Base-by-base conservation (phyloP, 495 filamentous ascomycete genomes). In the Apiosordaria backusii region DNA sequence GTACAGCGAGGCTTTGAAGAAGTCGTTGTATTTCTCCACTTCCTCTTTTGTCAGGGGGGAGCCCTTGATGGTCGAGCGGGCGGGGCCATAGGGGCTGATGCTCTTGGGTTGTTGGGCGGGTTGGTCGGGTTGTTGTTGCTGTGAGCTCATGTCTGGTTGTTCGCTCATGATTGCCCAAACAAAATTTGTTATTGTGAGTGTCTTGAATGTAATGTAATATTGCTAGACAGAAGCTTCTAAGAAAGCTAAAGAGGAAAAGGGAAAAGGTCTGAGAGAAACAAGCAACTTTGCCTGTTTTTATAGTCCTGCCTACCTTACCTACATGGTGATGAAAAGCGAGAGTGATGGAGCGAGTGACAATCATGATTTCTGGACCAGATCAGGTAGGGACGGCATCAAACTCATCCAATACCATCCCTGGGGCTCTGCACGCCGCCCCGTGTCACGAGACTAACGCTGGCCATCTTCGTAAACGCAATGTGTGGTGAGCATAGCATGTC, bases 1-100 rank as follows among this genome's bases (percentile, higher is more conserved):
- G 69, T 90, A 92, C 72, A 91, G 70, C 70, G 86, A 88, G 57
- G 89, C 89, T 50, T 85, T 82, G 80, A 90, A 90, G 75, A 86
- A 92, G 60, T 84, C 82, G 63, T 84, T 86, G 72, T 84, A 86
- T 77, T 89, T 86, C 60, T 84, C 81, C 61, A 91, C 67, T 61
- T 90, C 87, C 23, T 90, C 88, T 23, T 82, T 68, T 53, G 80
- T 81, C 16, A 92, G 81, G 9, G 87, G 86, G 4, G 78, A 81
- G 53, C 74, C 79, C 72, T 83, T 76, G 64, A 90, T 72, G 0
- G 88, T 90, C 13, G 87, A 87, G 59, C 89, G 84, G 72, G 89
- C 88, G 22, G 76, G 72, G 67, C 88, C 88, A 75, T 85, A 90
- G 7, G 87, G 78, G 60, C 82, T 83, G 74, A 90, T 86, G 75